Base-by-base conservation (phyloP, 768 basidiomycete species). In the Boletus rubropictus region DNA sequence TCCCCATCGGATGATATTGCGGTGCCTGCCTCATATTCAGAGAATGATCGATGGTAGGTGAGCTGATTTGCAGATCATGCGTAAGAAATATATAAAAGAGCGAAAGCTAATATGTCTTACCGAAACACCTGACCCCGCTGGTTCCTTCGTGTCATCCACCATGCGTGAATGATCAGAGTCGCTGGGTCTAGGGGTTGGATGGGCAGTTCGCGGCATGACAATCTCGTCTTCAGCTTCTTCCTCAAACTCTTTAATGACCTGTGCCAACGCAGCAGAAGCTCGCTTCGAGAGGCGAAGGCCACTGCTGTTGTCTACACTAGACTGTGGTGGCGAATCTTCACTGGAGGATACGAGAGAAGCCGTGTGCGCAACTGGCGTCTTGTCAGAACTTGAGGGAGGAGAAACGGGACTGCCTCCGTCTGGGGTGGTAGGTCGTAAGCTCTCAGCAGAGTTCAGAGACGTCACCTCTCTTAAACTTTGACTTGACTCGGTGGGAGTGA, bases 221-320 rank as follows among this genome's bases (percentile, higher is more conserved):
- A 89, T 82, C 64, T 88, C 82, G 63, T 89, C 86, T 52, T 86
- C 86, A 0, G 72, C 58, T 41, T 88, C 85, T 51, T 79, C 76
- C 60, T 89, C 86, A 39, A 89, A 77, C 62, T 89, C 85, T 57
- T 80, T 77, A 46, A 92, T 86, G 10, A 77, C 89, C 49, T 81
- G 75, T 54, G 86, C 84, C 29, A 92, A 63, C 0, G 89, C 87
- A 62, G 85, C 58, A 28, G 89, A 89, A 17, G 81, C 84, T 55
- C 57, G 55, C 73, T 77, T 73, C 71, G 44, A 88, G 56, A 17
- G 71, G 15, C 54, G 65, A 43, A 44, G 6, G 25, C 41, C 38
- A 46, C 44, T 55, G 29, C 51, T 37, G 39, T 27, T 46, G 7
- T 58, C 58, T 20, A 33, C 25, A 22, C 35, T 50, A 21, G 53